A percentile compares a stretch with the other conserved stretches of the same genome.
Evolutionary conservation across 1,284 basidiomycete species (phyloP).

Genomic region (Ceratobasidium sp.): DNA sequence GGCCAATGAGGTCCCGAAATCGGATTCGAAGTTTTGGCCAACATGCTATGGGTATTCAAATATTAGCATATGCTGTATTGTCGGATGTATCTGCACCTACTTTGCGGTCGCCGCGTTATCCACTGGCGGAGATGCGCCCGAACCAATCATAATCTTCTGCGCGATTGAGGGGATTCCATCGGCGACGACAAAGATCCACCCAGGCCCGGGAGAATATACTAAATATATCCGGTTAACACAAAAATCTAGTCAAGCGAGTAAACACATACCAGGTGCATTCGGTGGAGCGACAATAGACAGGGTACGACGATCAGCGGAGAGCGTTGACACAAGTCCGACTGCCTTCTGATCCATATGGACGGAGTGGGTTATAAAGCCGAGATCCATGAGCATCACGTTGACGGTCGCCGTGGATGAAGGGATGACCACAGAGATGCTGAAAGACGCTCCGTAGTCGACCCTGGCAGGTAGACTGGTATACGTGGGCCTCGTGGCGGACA

Average conservation of each 20-base stretch:
- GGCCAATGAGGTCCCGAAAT: too few species aligned
- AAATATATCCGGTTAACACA: background rate
- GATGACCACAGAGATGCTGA: constrained; percentile 56
- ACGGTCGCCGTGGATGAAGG: constrained; percentile 56
- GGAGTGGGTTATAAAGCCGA: constrained; percentile 65
- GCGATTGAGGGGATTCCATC: constrained; percentile 66
- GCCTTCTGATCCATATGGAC: constrained; percentile 76
- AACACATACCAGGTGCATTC: constrained; percentile 6
- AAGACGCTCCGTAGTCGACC: constrained; percentile 64
- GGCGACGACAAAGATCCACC: constrained; percentile 60
- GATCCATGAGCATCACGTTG: constrained; percentile 59
- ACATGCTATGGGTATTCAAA: too few species aligned
- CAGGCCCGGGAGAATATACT: constrained; percentile 60
- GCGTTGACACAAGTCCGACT: constrained; percentile 69
- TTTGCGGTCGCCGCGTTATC: constrained; percentile 49
- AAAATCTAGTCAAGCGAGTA: background rate
- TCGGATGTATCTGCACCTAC: too few species aligned
- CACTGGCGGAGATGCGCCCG: constrained; percentile 53
- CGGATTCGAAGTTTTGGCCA: too few species aligned
- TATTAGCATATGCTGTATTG: too few species aligned
- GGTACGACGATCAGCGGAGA: constrained; percentile 59
- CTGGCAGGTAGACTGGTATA: constrained; percentile 60
- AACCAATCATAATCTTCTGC: constrained; percentile 64
- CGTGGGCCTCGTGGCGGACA: constrained; percentile 59
- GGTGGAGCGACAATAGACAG: constrained; percentile 72